These are phyloP conservation scores for Penicillium sp. DNA, from an alignment of 2,329 filamentous ascomycete genomes.

Conservation along the genomic window DNA sequence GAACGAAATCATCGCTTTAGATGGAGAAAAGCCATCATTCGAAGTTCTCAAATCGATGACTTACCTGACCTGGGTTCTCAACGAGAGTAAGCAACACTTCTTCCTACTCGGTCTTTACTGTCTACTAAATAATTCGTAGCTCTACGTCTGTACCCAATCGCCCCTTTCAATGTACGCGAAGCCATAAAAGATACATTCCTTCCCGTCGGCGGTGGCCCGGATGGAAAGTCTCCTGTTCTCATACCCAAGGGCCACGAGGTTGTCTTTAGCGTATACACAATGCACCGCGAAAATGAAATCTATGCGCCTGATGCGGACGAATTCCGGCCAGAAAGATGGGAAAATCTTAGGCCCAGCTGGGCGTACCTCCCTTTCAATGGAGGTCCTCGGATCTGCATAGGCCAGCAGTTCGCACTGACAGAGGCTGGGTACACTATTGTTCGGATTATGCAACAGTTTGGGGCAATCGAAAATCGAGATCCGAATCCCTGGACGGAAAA, in stretches of 20 bases:
- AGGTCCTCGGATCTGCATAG: conserved; percentile 34
- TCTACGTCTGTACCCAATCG: conserved; percentile 43
- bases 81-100: conserved; percentile 20
- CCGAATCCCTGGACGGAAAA: conserved; percentile 28
- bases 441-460: conserved; percentile 35
- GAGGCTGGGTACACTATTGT: conserved; percentile 37
- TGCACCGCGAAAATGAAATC: conserved; percentile 64
- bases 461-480: conserved; percentile 27
- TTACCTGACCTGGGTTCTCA: conserved; percentile 25
- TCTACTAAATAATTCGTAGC: conserved; percentile 17
- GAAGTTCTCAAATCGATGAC: conserved; percentile 23
- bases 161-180: conserved; percentile 43
- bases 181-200: conserved; percentile 40
- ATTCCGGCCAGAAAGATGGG: conserved; percentile 52
- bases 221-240: conserved; percentile 58
- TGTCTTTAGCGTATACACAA: conserved; percentile 63
- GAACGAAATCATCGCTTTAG: conserved; percentile 23
- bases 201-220: conserved; percentile 57
- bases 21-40: conserved; percentile 23
- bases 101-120: too few relatives aligned
- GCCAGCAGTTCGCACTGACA: conserved; percentile 37
- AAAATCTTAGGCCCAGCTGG: conserved; percentile 28
- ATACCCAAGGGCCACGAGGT: conserved; percentile 64
- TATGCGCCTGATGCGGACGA: conserved; percentile 46
- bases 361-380: conserved; percentile 37